phyloP scores from a whole-genome alignment of 2,329 filamentous ascomycete genomes.

The Fusarium dlaminii region DNA sequence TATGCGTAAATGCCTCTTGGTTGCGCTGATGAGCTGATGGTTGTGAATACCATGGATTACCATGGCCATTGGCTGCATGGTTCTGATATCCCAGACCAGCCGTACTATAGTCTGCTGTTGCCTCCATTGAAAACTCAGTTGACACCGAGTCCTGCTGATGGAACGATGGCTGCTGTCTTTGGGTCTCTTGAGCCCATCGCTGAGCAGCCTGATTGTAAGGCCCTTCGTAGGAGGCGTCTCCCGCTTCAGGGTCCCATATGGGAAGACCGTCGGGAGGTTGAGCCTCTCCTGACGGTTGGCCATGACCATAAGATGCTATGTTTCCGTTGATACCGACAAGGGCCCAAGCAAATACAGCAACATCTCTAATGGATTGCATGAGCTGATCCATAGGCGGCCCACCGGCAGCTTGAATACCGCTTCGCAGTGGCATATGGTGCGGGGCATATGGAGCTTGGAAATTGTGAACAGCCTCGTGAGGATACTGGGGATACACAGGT shows the following conservation, averaged over 20 bases:
- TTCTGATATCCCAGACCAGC: slow-evolving; percentile 3
- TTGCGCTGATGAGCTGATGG: slow-evolving; percentile 21
- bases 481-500: slow-evolving; percentile 63
- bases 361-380: slow-evolving; percentile 83
- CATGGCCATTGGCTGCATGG: neutral
- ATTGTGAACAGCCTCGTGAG: slow-evolving; percentile 46
- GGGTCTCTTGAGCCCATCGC: slow-evolving; percentile 29
- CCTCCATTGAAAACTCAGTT: neutral
- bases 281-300: slow-evolving; percentile 70
- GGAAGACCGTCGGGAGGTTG: slow-evolving; percentile 56
- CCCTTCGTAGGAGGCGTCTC: slow-evolving; percentile 29
- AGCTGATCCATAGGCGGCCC: slow-evolving; percentile 70
- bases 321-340: slow-evolving; percentile 82
- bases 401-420: slow-evolving; percentile 56
- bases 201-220: slow-evolving; percentile 40
- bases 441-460: slow-evolving; percentile 50
- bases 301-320: slow-evolving; percentile 70
- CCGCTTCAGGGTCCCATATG: slow-evolving; percentile 38
- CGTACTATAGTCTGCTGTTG: neutral
- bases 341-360: slow-evolving; percentile 91
- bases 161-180: slow-evolving; percentile 2
- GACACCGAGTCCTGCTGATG: neutral
- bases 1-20: slow-evolving; percentile 22
- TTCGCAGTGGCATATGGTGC: slow-evolving; percentile 56
- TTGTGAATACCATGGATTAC: slow-evolving; percentile 18